phyloP scores from a whole-genome alignment of 805 yeast genomes.

The Lipomyces starkeyi region DNA sequence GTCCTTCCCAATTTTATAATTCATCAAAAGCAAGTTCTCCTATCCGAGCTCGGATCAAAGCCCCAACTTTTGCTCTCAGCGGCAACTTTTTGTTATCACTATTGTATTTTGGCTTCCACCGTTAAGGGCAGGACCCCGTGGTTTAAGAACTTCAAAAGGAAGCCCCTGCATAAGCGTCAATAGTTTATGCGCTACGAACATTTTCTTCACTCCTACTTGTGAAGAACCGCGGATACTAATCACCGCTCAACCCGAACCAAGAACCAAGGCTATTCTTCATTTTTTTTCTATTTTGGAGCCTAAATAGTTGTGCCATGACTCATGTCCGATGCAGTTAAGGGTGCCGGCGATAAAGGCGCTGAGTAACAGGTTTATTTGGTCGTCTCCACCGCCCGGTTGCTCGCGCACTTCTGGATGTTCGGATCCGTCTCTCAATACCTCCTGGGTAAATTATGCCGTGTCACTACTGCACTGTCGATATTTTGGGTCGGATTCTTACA shows the following conservation, averaged over 20 bases:
- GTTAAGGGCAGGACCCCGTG: neutral
- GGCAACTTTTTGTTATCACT: neutral
- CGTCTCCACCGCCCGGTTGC: neutral
- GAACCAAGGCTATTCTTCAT: too few species aligned
- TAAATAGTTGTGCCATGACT: neutral
- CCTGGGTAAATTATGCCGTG: neutral
- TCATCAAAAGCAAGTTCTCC: neutral
- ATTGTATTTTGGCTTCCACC: neutral
- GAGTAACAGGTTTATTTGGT: neutral
- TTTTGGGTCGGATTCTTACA: neutral
- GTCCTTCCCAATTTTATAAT: neutral
- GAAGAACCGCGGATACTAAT: too few species aligned
- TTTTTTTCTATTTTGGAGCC: neutral
- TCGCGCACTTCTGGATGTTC: neutral
- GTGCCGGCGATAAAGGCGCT: neutral
- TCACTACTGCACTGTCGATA: neutral
- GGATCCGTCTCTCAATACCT: neutral
- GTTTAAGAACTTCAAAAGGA: neutral
- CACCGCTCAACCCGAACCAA: too few species aligned
- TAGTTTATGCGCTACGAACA: neutral
- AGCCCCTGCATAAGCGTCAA: conserved; percentile 1
- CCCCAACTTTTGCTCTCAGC: neutral
- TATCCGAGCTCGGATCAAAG: neutral
- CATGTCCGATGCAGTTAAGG: neutral
- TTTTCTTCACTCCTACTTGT: neutral